Evolutionary conservation across 805 yeast species (phyloP), one percentile per base, ranked within the genome.

Genomic region (Hanseniaspora lindneri): DNA sequence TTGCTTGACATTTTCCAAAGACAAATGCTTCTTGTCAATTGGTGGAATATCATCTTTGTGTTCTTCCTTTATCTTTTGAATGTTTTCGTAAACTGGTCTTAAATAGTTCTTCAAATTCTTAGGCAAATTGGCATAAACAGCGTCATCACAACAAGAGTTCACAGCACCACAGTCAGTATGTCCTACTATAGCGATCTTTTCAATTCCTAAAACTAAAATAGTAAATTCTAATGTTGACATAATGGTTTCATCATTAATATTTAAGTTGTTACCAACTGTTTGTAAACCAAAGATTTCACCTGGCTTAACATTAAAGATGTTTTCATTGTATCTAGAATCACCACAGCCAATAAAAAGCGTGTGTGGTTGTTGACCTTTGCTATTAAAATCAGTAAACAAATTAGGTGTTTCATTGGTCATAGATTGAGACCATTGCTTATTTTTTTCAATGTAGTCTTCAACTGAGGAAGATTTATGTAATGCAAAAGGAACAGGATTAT

Each of bases 131-230:
- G 36, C 9, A 39, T 49, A 49, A 20, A 49, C 48, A 16, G 30
- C 19, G 51, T 75, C 70, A 2, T 79, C 71, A 41, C 88, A 66
- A 8, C 87, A 77, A 20, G 94, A 86, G 77, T 83, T 77, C 44
- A 85, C 77, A 27, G 96, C 96, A 43, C 95, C 96, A 71, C 97
- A 88, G 63, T 85, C 94, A 28, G 92, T 82, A 66, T 88, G 97
- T 3, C 96, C 97, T 65, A 95, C 84, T 5, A 88, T 82, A 49
- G 88, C 73, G 46, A 88, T 77, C 60, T 83, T 85, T 54, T 72
- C 73, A 34, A 89, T 94, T 58, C 83, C 81, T 52, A 88, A 70
- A 13, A 80, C 85, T 55, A 84, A 87, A 55, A 89, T 76, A 4
- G 95, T 94, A 59, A 84, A 85, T 63, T 88, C 95, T 27, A 89